Conservation (phyloP, 306 rosid species). For the Malus asiatica region DNA sequence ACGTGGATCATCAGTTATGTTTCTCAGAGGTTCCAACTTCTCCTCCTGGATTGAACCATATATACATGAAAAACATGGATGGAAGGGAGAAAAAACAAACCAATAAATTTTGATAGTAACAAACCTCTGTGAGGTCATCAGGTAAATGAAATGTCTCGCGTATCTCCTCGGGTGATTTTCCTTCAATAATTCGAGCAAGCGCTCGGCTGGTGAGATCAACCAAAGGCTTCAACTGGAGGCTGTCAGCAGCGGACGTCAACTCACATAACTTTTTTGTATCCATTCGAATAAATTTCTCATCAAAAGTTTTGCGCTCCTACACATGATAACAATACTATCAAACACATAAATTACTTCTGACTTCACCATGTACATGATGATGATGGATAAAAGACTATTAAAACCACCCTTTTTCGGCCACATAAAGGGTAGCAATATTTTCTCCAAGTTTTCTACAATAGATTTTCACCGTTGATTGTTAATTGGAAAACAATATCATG, state of each 20-base stretch:
- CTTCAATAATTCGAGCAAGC: slow-evolving; percentile 90
- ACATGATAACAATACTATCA: slow-evolving; percentile 25
- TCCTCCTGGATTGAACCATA: slow-evolving; percentile 64
- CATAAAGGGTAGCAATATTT: not conserved
- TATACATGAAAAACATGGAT: slow-evolving; percentile 15
- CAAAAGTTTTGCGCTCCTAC: slow-evolving; percentile 69
- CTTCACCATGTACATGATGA: not conserved
- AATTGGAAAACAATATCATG: not conserved
- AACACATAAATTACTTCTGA: slow-evolving; percentile 19
- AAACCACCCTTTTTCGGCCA: not conserved
- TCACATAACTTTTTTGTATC: slow-evolving; percentile 79
- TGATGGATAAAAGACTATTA: not conserved
- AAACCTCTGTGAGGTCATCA: slow-evolving; percentile 88
- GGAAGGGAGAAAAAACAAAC: not conserved
- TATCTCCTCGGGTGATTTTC: slow-evolving; percentile 86
- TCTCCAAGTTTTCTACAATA: not conserved
- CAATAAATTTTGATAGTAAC: slow-evolving; percentile 11
- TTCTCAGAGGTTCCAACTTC: slow-evolving; percentile 77
- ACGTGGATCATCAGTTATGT: slow-evolving; percentile 87
- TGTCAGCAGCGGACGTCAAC: slow-evolving; percentile 83
- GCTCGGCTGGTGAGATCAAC: slow-evolving; percentile 88
- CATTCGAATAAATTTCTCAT: slow-evolving; percentile 70
- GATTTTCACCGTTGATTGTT: not conserved
- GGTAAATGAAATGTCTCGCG: slow-evolving; percentile 88
- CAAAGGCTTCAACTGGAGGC: slow-evolving; percentile 86